Base-by-base conservation (phyloP, 257 asterid species). In the Pogostemon cablin region DNA sequence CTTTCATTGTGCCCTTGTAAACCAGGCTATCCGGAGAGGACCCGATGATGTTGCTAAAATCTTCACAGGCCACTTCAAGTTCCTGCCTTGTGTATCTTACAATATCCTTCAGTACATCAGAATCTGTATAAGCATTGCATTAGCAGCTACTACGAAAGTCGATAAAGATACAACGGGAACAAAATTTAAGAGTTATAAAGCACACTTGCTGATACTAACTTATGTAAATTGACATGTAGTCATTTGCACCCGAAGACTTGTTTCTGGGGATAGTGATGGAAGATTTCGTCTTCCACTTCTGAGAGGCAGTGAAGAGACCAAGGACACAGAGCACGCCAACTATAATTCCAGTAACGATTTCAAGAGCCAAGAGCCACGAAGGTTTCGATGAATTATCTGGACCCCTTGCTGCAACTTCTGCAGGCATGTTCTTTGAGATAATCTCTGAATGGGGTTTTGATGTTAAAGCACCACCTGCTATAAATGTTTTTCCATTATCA, bases 61-160 rank as follows among this genome's bases (percentile, higher is more conserved):
- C 98, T 84, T 93, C 98, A 38, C 98, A 93, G 12, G 97, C 97
- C 15, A 78, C 83, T 74, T 85, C 96, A 46, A 93, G 96, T 62
- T 93, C 98, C 68, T 89, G 89, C 62, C 95, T 81, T 74, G 83
- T 83, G 78, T 87, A 89, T 78, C 84, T 85, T 25, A 46, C 67
- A 2, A 87, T 92, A 73, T 88, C 88, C 83, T 86, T 87, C 76
- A 91, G 85, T 76, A 79, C 52, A 56, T 85, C 97, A 6, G 96
- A 78, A 83, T 93, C 98, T 91, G 89, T 57, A 79, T 15, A 66
- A 48, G 54, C 37, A 17, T 17, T 6, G 3, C 8, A 6, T 54
- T 54, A 54, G 38, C 53, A 47, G 15, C 15, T n/a, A 15, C 6
- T 12, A 50, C 57, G 6, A 5, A n/a, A 4, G 9, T 50, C 32